Evolutionary conservation across 495 filamentous ascomycete genomes (phyloP).

Genomic region (Lasiosphaeriaceae sp.): DNA sequence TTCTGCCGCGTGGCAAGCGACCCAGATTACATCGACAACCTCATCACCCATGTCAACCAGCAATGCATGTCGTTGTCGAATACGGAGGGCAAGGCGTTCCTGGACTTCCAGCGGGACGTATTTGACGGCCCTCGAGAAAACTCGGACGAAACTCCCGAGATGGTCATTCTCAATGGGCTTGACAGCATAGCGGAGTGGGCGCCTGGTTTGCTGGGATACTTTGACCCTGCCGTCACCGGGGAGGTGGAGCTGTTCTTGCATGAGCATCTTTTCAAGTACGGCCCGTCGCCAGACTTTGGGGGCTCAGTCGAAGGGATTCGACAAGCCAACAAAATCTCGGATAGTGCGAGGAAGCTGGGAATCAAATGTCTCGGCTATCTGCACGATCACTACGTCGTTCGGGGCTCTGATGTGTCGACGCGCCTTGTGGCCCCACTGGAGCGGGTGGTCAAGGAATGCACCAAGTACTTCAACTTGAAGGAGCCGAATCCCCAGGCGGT

Average conservation of each 20-base stretch:
- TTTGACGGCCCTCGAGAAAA: constrained; percentile 24
- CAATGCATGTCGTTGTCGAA: constrained; percentile 39
- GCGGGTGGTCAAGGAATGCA: constrained; percentile 40
- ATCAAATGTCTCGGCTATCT: constrained; percentile 45
- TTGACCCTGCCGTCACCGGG: constrained; percentile 50
- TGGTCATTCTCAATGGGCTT: constrained; percentile 32
- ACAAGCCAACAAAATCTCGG: constrained; percentile 24
- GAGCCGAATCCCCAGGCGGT: constrained; percentile 32
- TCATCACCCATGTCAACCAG: constrained; percentile 32
- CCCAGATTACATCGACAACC: constrained; percentile 18
- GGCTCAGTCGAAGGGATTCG: constrained; percentile 21
- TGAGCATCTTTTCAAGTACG: constrained; percentile 51
- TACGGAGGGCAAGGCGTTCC: constrained; percentile 37
- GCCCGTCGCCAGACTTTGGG: constrained; percentile 24
- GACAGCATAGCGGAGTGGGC: constrained; percentile 59
- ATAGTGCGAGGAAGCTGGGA: constrained; percentile 36
- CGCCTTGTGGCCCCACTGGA: constrained; percentile 37
- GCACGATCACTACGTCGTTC: constrained; percentile 39
- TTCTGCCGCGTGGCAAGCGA: constrained; percentile 34
- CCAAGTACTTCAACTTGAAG: constrained; percentile 34
- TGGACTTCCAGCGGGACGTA: constrained; percentile 37
- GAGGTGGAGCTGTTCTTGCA: constrained; percentile 54
- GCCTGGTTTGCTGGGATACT: constrained; percentile 63
- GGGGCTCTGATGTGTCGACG: constrained; percentile 36
- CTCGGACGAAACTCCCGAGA: constrained; percentile 19